Conservation (phyloP, 768 basidiomycete genomes). For the Boletus coccyginus region DNA sequence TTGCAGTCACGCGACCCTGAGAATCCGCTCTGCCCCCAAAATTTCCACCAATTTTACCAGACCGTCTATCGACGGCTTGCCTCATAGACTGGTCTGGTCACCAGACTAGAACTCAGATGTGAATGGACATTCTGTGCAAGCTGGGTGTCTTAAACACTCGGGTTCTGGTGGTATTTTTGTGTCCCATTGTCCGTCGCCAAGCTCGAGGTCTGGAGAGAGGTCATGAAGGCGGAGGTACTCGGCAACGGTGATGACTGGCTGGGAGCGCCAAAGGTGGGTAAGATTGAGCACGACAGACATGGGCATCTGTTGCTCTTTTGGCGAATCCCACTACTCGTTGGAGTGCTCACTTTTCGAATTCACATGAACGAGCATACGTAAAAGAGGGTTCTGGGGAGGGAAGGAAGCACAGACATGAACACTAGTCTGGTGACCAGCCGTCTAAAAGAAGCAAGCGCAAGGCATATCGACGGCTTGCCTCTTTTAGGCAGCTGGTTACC, state of each 20-base stretch:
- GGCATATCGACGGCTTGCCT: too few relatives aligned
- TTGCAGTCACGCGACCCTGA: too few relatives aligned
- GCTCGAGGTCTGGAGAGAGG: slow-evolving; percentile 33
- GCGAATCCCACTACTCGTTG: slow-evolving; percentile 40
- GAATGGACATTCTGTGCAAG: slow-evolving; percentile 35
- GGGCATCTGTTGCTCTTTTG: slow-evolving; percentile 36
- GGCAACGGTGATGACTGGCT: slow-evolving; percentile 40
- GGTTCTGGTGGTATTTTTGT: slow-evolving; percentile 31
- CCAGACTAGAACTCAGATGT: too few relatives aligned
- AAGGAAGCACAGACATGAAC: too few relatives aligned
- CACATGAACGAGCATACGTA: slow-evolving; percentile 46
- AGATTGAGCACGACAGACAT: slow-evolving; percentile 42
- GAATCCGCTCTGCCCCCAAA: too few relatives aligned
- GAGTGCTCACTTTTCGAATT: slow-evolving; percentile 32
- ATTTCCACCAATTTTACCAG: too few relatives aligned
- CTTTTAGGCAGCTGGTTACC: too few relatives aligned
- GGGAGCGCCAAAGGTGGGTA: slow-evolving; percentile 35
- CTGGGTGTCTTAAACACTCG: slow-evolving; percentile 30
- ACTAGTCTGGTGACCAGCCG: too few relatives aligned
- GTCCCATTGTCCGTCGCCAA: slow-evolving; percentile 39
- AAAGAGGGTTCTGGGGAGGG: slow-evolving; percentile 44
- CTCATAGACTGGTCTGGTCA: too few relatives aligned
- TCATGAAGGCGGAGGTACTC: slow-evolving; percentile 44
- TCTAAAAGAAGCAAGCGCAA: slow-evolving; percentile 33
- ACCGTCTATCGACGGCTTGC: too few relatives aligned